These are phyloP conservation scores for Ascochyta clinopodiicola DNA, from an alignment of 2,329 filamentous ascomycete species.

Conservation along the genomic window DNA sequence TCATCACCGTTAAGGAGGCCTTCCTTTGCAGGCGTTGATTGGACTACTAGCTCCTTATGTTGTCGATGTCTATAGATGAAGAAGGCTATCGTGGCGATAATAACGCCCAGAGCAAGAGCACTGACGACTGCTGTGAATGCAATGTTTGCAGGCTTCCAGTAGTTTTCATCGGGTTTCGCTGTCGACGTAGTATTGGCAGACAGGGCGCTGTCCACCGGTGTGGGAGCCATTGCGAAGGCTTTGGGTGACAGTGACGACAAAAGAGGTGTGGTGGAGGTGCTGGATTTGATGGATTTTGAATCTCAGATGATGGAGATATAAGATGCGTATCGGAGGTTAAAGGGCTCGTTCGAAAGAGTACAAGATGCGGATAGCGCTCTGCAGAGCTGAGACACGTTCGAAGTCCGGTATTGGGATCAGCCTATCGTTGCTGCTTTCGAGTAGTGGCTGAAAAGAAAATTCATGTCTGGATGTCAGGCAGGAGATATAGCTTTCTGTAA, in stretches of 20 bases:
- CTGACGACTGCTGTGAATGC: conserved; percentile 34
- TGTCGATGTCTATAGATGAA: conserved; percentile 30
- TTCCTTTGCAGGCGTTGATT: conserved; percentile 29
- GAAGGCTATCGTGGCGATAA: conserved; percentile 28
- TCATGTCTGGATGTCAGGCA: conserved; percentile 25
- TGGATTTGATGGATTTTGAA: background rate
- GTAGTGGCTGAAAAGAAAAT: conserved; percentile 12
- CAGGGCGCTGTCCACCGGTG: conserved; percentile 26
- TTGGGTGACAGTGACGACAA: background rate
- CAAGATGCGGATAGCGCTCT: conserved; percentile 25
- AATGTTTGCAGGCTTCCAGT: conserved; percentile 38
- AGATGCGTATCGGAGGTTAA: conserved; percentile 14
- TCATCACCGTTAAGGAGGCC: conserved; percentile 40
- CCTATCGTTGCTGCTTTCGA: conserved; percentile 14
- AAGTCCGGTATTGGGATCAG: conserved; percentile 15
- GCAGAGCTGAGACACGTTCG: conserved; percentile 24
- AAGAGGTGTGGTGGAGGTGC: background rate
- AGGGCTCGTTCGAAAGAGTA: conserved; percentile 15
- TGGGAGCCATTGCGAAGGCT: conserved; percentile 32
- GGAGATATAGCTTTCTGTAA: conserved; percentile 33
- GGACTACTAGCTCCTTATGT: conserved; percentile 32
- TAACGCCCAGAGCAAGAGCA: conserved; percentile 30
- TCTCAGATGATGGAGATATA: conserved; percentile 8
- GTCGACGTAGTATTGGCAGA: conserved; percentile 14
- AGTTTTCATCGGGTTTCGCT: conserved; percentile 19